A percentile compares a stretch with the other conserved stretches of the same genome.
Conservation (phyloP, 805 yeast genomes). For the Sungouiozyma intestinalis region DNA sequence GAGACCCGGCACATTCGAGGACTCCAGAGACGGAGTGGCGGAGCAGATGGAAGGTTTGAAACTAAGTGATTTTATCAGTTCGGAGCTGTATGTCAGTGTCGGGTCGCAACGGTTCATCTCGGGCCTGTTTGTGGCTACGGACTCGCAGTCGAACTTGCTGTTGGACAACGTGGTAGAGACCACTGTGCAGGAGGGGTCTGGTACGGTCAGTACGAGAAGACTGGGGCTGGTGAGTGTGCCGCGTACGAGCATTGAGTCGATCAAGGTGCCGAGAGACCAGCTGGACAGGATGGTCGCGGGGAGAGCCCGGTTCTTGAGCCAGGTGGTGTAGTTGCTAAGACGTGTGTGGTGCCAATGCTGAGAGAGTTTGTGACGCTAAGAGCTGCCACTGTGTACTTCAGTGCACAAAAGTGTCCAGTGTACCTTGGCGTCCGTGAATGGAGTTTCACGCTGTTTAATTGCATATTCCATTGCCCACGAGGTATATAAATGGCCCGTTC, state of each 20-base stretch:
- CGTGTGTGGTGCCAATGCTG: too few relatives aligned
- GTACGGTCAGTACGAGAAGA: too few relatives aligned
- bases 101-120: constrained; percentile 27
- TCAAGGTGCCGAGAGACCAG: constrained; percentile 17
- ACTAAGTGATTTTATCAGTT: constrained; percentile 22
- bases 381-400: too few relatives aligned
- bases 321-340: not conserved
- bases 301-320: not conserved
- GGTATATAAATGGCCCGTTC: too few relatives aligned
- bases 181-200: too few relatives aligned
- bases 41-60: constrained; percentile 12
- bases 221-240: constrained; percentile 50
- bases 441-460: not conserved
- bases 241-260: constrained; percentile 27
- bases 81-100: constrained; percentile 29
- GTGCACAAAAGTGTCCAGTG: too few relatives aligned
- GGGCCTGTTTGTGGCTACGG: constrained; percentile 35
- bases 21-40: too few relatives aligned
- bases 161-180: constrained; percentile 32
- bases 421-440: too few relatives aligned
- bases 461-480: too few relatives aligned
- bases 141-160: constrained; percentile 34
- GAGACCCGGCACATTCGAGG: too few relatives aligned
- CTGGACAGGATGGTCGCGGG: constrained; percentile 11
- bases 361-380: too few relatives aligned